Evolutionary conservation across 495 filamentous ascomycete species (phyloP).

Genomic region (Trichoderma orchidacearum): DNA sequence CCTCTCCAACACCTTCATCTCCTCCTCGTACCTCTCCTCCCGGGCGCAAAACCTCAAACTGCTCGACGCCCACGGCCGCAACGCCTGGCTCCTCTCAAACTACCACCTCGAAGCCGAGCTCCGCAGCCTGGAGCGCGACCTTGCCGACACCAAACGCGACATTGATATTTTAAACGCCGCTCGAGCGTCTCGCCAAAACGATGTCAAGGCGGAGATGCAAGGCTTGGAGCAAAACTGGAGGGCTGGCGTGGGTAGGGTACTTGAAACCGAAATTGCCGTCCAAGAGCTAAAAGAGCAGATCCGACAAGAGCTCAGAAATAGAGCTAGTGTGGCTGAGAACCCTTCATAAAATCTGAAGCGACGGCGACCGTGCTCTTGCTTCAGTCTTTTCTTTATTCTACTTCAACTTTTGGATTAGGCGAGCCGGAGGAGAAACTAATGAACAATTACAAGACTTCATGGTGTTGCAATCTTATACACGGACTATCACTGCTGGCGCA

Average conservation of each 20-base stretch:
- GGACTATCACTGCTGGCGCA: not conserved
- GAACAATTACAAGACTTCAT: not conserved
- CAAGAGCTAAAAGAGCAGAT: slow-evolving; percentile 46
- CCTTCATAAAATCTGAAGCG: not conserved
- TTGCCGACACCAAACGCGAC: slow-evolving; percentile 49
- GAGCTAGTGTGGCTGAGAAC: not conserved
- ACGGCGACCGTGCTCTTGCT: not conserved
- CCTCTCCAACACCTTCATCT: slow-evolving; percentile 42
- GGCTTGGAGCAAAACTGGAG: slow-evolving; percentile 62
- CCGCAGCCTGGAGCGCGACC: slow-evolving; percentile 57
- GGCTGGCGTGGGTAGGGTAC: slow-evolving; percentile 50
- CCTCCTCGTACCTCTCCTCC: slow-evolving; percentile 48
- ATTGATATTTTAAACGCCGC: slow-evolving; percentile 58
- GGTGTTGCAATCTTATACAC: not conserved
- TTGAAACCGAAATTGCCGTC: slow-evolving; percentile 65
- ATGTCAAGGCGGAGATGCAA: slow-evolving; percentile 49
- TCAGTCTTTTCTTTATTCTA: not conserved
- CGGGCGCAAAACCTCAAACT: slow-evolving; percentile 58
- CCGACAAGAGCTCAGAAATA: slow-evolving; percentile 16
- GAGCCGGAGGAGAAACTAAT: not conserved
- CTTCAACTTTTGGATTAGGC: too few relatives aligned
- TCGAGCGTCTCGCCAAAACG: slow-evolving; percentile 57
- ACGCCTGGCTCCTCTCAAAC: slow-evolving; percentile 83
- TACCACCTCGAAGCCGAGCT: slow-evolving; percentile 62
- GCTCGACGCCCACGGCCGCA: slow-evolving; percentile 70